Percentiles rank a stretch among this genome's conserved stretches.
Evolutionary conservation across 805 yeast genomes (phyloP).

Genomic region (Maudiozyma bulderi): DNA sequence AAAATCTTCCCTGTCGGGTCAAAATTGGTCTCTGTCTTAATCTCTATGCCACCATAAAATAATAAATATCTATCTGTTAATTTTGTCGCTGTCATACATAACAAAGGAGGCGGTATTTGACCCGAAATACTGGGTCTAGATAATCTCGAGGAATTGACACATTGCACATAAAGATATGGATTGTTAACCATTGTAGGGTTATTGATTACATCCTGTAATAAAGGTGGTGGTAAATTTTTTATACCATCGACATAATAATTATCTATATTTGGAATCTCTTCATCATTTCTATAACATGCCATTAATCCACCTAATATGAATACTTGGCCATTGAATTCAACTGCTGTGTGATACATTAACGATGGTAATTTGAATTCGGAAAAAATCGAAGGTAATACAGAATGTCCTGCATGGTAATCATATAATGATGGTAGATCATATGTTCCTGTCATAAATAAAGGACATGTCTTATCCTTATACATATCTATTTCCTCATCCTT

Average conservation of each 20-base stretch:
- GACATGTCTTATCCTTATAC: constrained; percentile 13
- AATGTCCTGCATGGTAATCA: constrained; percentile 21
- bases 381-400: constrained; percentile 25
- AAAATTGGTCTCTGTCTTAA: constrained; percentile 26
- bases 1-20: constrained; percentile 28
- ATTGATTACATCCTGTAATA: constrained; percentile 33
- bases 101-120: constrained; percentile 43
- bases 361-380: constrained; percentile 35
- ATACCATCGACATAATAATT: constrained; percentile 32
- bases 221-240: constrained; percentile 38
- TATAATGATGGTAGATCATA: constrained; percentile 16
- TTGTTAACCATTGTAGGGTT: constrained; percentile 37
- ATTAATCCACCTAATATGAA: constrained; percentile 39
- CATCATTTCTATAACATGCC: constrained; percentile 19
- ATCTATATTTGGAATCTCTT: constrained; percentile 27
- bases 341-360: constrained; percentile 35
- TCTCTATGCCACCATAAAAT: constrained; percentile 62
- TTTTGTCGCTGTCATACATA: constrained; percentile 39
- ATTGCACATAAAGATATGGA: constrained; percentile 29
- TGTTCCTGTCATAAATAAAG: constrained; percentile 18
- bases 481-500: background rate
- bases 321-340: constrained; percentile 31
- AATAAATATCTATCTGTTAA: constrained; percentile 50
- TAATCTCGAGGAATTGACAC: constrained; percentile 33
- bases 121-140: constrained; percentile 29